Conservation (phyloP, 1,139 yeast species). For the Yamadazyma jaroonii region DNA sequence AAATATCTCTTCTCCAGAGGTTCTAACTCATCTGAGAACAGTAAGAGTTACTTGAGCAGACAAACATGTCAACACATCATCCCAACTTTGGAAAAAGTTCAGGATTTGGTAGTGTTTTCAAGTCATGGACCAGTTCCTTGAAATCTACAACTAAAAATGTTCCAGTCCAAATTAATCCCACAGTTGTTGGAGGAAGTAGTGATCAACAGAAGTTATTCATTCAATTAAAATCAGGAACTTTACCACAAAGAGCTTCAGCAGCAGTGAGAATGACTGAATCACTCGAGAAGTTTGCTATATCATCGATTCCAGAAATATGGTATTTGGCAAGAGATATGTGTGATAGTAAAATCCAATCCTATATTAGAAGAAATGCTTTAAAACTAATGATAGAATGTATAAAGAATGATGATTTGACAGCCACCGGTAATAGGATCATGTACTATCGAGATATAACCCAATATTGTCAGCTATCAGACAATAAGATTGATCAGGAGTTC, state of each 20-base stretch:
- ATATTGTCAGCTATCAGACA: conserved; percentile 32
- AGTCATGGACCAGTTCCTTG: conserved; percentile 53
- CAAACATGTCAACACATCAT: conserved; percentile 24
- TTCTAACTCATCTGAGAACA: neutral
- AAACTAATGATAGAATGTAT: conserved; percentile 57
- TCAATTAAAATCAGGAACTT: conserved; percentile 36
- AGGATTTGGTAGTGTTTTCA: conserved; percentile 49
- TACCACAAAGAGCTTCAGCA: conserved; percentile 47
- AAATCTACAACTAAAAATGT: conserved; percentile 33
- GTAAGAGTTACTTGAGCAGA: neutral
- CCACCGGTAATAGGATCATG: conserved; percentile 45
- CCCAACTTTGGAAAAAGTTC: conserved; percentile 32
- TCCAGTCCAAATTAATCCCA: conserved; percentile 50
- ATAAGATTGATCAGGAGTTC: conserved; percentile 47
- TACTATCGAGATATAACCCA: conserved; percentile 60
- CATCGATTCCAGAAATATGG: conserved; percentile 77
- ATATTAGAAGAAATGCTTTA: conserved; percentile 54
- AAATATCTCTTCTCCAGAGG: too few relatives aligned
- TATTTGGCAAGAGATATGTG: conserved; percentile 61
- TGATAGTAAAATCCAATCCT: conserved; percentile 33
- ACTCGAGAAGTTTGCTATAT: conserved; percentile 50
- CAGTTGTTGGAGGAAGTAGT: conserved; percentile 61
- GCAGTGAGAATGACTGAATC: conserved; percentile 51
- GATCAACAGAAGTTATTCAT: conserved; percentile 46
- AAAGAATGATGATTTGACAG: conserved; percentile 42